Base-by-base conservation (phyloP, 768 basidiomycete genomes). In the Leccinum disarticulatum region DNA sequence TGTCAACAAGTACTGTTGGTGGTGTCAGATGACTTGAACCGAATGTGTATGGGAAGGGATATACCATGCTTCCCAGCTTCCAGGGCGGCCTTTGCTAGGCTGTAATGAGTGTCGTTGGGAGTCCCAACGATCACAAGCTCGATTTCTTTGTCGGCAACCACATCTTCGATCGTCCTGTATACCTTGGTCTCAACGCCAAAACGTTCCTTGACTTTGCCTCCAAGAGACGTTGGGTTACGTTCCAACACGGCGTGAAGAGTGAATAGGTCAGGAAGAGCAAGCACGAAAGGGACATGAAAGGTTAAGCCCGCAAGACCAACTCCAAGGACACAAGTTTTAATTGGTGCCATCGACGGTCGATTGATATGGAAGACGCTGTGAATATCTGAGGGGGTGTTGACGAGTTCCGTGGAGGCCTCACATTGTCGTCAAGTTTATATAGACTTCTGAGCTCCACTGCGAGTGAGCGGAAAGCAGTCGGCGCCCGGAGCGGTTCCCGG, bases 251-350 rank as follows among this genome's bases (percentile, higher is more conserved):
- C 81, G 64, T 86, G 80, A 36, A 93, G 82, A 9, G 75, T 81
- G 77, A 91, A 93, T 52, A 84, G 73, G 27, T 88, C 77, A 0
- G 90, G 87, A 19, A 89, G 78, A 3, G 89, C 84, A 56, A 87
- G 81, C 58, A 95, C 76, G 71, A 93, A 89, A 0, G 93, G 92
- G 58, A 87, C 66, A 71, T 95, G 93, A 75, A 95, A 93, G 3
- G 88, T 88, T 43, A 87, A 76, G 36, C 87, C 87, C 19, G 87
- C 81, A 60, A 93, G 83, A 43, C 91, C 92, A 36, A 89, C 85
- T 19, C 90, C 91, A 3, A 92, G 77, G 6, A 91, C 84, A 65
- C 90, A 88, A 27, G 86, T 85, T 41, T 80, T 80, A 67, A 92
- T 87, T 19, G 87, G 84, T 43, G 74, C 73, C 58, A 64, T 59